Base-by-base conservation (phyloP, 106 monocot genomes). In the Ottelia alismoides region DNA sequence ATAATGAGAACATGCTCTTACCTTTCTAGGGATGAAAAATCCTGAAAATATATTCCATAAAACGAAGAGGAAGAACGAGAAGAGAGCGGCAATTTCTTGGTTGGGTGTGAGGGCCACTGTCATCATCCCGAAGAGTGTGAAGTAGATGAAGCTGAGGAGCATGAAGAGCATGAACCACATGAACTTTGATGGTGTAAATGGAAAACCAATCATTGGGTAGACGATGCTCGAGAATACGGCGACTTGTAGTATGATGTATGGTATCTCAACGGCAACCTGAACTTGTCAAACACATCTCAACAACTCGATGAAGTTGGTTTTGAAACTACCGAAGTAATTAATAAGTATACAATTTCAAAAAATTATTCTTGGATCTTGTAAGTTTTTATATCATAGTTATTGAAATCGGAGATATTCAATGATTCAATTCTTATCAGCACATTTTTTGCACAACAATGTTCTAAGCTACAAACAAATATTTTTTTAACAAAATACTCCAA, bases 11-110 rank as follows among this genome's bases (percentile, higher is more conserved):
- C 4, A 30, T 31, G 22, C 11, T 22, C 57, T 18, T 69, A 89
- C 90, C 75, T 60, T 78, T 70, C 66, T 58, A 32, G 84, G 68
- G 44, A 84, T 45, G n/a, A 84, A 60, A 64, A 84, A 90, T 18
- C 89, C 90, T 6, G 80, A 78, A 51, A 90, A 90, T 44, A 75
- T 28, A 47, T 81, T 90, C 90, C 90, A 90, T 20, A 72, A n/a
- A 0, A 74, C 55, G 53, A 78, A 81, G 30, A 90, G 44, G 24
- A 81, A 60, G 69, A 79, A 84, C 44, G 90, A 71, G 9, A 78
- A 57, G 22, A 74, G 55, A n/a, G 76, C 71, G 7, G 84, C 90
- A 43, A 84, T 75, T 64, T 90, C 75, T 64, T 71, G 68, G 48
- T 54, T 77, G 28, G 90, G 90, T 22, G 84, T 84, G 3, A 90